Evolutionary conservation across 208 protist genomes (phyloP).

Genomic region (Leishmania arabica): DNA sequence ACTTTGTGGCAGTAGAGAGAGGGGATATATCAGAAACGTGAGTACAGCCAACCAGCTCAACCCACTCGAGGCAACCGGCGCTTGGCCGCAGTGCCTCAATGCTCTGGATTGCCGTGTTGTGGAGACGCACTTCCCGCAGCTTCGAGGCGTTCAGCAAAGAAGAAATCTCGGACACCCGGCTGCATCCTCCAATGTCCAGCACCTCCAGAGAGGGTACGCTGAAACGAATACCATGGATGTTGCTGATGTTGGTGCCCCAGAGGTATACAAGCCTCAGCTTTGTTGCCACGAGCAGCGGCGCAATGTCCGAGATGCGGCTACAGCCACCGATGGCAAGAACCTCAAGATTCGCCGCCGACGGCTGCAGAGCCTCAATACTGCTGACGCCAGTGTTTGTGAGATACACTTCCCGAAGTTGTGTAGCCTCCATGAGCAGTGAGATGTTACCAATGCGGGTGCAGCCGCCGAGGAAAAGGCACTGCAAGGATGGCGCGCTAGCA

Average conservation of each 20-base stretch:
- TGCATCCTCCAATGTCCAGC: slow-evolving; percentile 4
- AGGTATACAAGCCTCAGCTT: slow-evolving; percentile 7
- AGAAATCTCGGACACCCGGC: not conserved
- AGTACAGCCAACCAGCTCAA: slow-evolving; percentile 5
- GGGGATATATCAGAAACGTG: slow-evolving; percentile 6
- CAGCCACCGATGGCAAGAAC: slow-evolving; percentile 17
- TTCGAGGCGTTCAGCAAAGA: slow-evolving; percentile 1
- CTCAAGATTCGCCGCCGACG: not conserved
- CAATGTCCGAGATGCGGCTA: slow-evolving; percentile 1
- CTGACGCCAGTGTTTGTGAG: slow-evolving; percentile 11
- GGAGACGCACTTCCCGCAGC: slow-evolving; percentile 15
- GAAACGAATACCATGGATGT: slow-evolving; percentile 5
- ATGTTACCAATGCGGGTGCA: slow-evolving; percentile 6
- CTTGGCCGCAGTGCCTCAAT: slow-evolving; percentile 13
- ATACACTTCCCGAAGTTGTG: slow-evolving; percentile 6
- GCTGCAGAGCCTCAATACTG: slow-evolving; percentile 3
- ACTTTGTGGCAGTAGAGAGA: slow-evolving; percentile 4
- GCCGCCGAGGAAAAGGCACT: slow-evolving; percentile 12
- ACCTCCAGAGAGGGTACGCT: slow-evolving; percentile 9
- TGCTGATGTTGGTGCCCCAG: slow-evolving; percentile 5
- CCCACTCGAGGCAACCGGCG: not conserved
- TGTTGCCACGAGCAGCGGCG: not conserved
- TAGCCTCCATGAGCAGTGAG: not conserved
- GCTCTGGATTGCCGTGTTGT: slow-evolving; percentile 3
- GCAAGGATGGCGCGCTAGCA: not conserved